Evolutionary conservation across 306 rosid genomes (phyloP), one percentile per base, ranked within the genome.

Genomic region (Corylus americana): DNA sequence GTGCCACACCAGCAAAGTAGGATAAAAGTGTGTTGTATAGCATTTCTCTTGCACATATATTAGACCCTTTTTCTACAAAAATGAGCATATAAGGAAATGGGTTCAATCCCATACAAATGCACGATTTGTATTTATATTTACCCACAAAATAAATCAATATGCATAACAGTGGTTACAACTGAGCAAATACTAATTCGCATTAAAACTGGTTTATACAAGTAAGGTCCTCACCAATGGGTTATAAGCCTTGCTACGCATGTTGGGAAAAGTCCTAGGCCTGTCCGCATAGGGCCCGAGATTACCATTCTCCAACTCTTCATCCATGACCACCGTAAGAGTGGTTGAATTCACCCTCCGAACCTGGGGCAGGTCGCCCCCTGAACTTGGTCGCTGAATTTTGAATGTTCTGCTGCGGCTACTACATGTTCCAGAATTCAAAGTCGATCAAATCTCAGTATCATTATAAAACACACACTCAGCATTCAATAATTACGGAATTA

Each of bases 341-440:
- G 78, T 42, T 14, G 98, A 91, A 90, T 90, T 92, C 67, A 83
- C 93, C 83, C 97, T 84, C 74, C 96, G 86, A 1, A 81, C 87
- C 84, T 92, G 98, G 97, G 98, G 98, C 93, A 95, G 87, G 83
- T 95, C 93, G 82, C 92, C 98, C 98, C 98, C 97, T 77, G 97
- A 91, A 83, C 90, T 95, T 84, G 92, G 91, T 71, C 92, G 97
- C 97, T 91, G 93, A 90, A 95, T 95, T 84, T 92, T 91, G 97
- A 82, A 81, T 39, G 70, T 31, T 75, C 83, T 83, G 50, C 50
- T 17, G 27, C 22, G 50, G 48, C 72, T 20, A 59, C 49, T 37
- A 44, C 72, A 67, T 39, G 37, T 67, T 67, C 70, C 29, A 42
- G 22, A 18, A 67, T 42, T 42, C 51, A 39, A 64, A 67, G 27